phyloP scores from a whole-genome alignment of 1,284 basidiomycete species.

The Trichosporon faecale region DNA sequence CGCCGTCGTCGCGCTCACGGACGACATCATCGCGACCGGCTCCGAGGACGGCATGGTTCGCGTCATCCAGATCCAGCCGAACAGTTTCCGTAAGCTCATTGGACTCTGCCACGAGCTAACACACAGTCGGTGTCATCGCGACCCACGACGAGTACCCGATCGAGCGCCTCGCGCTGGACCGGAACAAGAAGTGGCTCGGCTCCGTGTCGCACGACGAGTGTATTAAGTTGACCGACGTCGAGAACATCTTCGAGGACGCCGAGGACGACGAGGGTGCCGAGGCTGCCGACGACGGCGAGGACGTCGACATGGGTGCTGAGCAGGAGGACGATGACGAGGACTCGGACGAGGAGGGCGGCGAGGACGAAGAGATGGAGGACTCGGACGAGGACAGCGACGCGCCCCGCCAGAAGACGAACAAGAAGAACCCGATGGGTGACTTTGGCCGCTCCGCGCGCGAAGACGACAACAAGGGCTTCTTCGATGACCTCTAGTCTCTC shows the following conservation, averaged over 20 bases:
- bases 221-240: constrained; percentile 77
- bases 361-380: constrained; percentile 55
- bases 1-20: constrained; percentile 70
- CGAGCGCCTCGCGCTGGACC: constrained; percentile 68
- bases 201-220: constrained; percentile 89
- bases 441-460: constrained; percentile 31
- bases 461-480: constrained; percentile 63
- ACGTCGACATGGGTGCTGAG: constrained; percentile 21
- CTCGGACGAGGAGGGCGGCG: constrained; percentile 34
- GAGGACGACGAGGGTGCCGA: constrained; percentile 29
- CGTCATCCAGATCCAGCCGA: constrained; percentile 84
- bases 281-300: constrained; percentile 14
- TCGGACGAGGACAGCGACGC: constrained; percentile 18
- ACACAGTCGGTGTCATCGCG: constrained; percentile 74
- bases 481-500: constrained; percentile 59
- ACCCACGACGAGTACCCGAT: constrained; percentile 89
- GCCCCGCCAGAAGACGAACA: constrained; percentile 34
- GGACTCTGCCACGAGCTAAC: neutral
- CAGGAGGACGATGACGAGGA: constrained; percentile 31
- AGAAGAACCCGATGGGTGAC: constrained; percentile 44
- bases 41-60: constrained; percentile 89
- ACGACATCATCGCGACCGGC: constrained; percentile 72
- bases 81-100: constrained; percentile 61
- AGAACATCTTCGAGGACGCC: constrained; percentile 60
- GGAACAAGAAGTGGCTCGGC: constrained; percentile 74